Conservation (phyloP, 139 green algal species). For the Nannochloris sp. region DNA sequence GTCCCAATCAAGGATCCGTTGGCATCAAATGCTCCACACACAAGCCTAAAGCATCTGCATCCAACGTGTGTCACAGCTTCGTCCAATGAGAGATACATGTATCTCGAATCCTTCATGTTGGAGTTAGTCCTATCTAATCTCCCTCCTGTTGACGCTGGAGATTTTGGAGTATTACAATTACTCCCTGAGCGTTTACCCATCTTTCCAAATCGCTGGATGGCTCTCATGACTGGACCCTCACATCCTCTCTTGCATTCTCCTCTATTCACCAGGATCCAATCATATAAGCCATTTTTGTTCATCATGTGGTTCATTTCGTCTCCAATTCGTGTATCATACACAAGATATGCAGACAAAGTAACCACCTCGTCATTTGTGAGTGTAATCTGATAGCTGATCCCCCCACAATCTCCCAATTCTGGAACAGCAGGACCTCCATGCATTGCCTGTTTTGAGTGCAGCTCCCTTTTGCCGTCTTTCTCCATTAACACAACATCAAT, state of each 20-base stretch:
- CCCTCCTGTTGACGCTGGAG: constrained; percentile 5
- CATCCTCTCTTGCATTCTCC: constrained; percentile 39
- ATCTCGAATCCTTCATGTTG: constrained; percentile 38
- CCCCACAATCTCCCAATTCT: constrained; percentile 1
- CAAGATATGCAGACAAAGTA: constrained; percentile 29
- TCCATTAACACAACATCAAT: constrained; percentile 29
- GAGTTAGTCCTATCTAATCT: constrained; percentile 2
- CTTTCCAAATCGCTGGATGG: constrained; percentile 54
- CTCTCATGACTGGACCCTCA: constrained; percentile 44
- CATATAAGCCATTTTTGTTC: neutral
- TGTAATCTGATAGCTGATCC: constrained; percentile 34
- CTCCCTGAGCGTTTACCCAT: constrained; percentile 27
- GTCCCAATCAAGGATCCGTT: constrained; percentile 22
- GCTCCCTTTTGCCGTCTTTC: neutral
- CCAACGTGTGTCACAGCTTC: constrained; percentile 58
- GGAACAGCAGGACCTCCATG: constrained; percentile 4
- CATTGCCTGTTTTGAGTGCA: constrained; percentile 13
- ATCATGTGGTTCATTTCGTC: neutral
- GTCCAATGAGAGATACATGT: constrained; percentile 56
- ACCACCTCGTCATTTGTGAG: constrained; percentile 30
- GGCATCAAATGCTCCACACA: constrained; percentile 19
- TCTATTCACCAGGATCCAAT: constrained; percentile 30
- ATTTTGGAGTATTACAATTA: neutral
- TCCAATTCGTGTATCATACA: constrained; percentile 27
- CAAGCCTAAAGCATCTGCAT: constrained; percentile 26